Evolutionary conservation across 306 rosid genomes (phyloP).

Genomic region (Lablab purpureus): DNA sequence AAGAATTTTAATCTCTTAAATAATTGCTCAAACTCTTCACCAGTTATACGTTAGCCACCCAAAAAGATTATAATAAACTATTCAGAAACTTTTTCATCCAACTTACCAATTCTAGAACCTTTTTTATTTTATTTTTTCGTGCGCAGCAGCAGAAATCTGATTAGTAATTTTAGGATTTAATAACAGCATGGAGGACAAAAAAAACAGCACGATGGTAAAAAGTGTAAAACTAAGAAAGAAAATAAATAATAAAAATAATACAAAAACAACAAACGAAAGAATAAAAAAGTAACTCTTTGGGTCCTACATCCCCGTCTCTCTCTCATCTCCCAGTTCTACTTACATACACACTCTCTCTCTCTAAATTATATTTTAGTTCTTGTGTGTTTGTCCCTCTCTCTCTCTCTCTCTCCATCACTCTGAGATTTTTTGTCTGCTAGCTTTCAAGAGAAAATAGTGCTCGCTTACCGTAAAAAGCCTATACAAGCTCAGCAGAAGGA

Average conservation of each 20-base stretch:
- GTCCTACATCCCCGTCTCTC: slow-evolving; percentile 32
- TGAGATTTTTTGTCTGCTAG: slow-evolving; percentile 48
- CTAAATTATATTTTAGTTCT: background rate
- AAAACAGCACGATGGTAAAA: background rate
- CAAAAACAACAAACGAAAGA: background rate
- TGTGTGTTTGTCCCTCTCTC: background rate
- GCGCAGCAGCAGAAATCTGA: background rate
- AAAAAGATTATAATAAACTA: background rate
- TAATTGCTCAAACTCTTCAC: background rate
- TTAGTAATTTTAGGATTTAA: background rate
- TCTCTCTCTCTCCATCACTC: slow-evolving; percentile 44
- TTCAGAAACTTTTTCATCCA: background rate
- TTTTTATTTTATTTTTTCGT: background rate
- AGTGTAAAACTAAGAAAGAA: background rate
- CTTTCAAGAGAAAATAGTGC: slow-evolving; percentile 14
- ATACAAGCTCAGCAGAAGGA: slow-evolving; percentile 19
- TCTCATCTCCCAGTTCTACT: background rate
- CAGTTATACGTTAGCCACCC: background rate
- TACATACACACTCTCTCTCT: slow-evolving; percentile 30
- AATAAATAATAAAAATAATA: background rate
- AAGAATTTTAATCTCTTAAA: background rate
- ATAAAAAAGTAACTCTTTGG: background rate
- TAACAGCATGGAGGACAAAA: background rate
- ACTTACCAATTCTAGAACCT: background rate
- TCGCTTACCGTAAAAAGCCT: background rate